Conservation (phyloP, 2,329 filamentous ascomycete genomes). For the Aspergillus versicolor region DNA sequence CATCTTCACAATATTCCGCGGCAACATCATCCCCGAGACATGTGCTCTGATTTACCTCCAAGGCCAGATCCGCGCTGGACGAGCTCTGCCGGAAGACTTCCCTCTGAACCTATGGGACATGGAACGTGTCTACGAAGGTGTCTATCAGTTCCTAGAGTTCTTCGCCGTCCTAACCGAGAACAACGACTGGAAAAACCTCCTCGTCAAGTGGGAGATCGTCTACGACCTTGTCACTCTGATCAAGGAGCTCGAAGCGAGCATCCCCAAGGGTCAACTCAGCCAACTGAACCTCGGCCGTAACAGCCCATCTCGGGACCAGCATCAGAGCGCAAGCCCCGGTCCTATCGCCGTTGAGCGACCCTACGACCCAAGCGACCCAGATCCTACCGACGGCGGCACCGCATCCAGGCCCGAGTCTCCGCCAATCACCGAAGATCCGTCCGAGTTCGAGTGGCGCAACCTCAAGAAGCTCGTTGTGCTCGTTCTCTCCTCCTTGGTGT, state of each 20-base stretch:
- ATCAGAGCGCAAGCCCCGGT: conserved; percentile 32
- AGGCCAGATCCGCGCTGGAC: conserved; percentile 77
- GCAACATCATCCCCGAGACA: conserved; percentile 89
- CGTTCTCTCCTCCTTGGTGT: conserved; percentile 83
- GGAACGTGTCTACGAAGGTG: conserved; percentile 91
- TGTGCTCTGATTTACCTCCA: conserved; percentile 93
- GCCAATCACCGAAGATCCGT: conserved; percentile 60
- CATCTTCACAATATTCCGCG: conserved; percentile 87
- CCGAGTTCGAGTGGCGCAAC: conserved; percentile 71
- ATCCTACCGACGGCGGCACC: conserved; percentile 43
- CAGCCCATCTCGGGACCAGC: conserved; percentile 30
- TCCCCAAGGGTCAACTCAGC: conserved; percentile 74
- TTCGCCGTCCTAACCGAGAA: conserved; percentile 87
- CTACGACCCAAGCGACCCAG: conserved; percentile 53
- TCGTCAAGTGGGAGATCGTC: conserved; percentile 88
- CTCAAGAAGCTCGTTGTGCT: conserved; percentile 92
- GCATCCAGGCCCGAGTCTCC: conserved; percentile 48
- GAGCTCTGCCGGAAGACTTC: conserved; percentile 79
- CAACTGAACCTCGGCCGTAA: conserved; percentile 32
- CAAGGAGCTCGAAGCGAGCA: conserved; percentile 81
- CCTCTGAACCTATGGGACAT: conserved; percentile 96
- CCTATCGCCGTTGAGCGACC: conserved; percentile 63
- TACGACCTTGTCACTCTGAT: conserved; percentile 86
- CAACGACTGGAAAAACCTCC: conserved; percentile 74
- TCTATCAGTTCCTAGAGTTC: conserved; percentile 93